A percentile compares a stretch with the other conserved stretches of the same genome.
Conservation (phyloP, 2,329 filamentous ascomycete species). For the Pseudogymnoascus sp. region DNA sequence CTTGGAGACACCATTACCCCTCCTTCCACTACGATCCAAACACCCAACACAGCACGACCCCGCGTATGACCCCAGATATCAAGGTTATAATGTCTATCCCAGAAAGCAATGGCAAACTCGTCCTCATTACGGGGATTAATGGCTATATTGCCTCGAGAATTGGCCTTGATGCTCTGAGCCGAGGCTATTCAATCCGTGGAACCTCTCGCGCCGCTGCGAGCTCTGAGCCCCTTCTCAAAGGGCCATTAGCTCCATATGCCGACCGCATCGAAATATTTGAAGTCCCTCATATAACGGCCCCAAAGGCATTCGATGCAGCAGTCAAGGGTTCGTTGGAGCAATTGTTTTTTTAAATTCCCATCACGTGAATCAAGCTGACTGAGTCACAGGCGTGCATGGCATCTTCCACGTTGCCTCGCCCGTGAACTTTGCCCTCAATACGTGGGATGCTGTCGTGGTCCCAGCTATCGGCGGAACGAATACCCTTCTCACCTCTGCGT, state of each 20-base stretch:
- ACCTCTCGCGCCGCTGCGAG: conserved; percentile 24
- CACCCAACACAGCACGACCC: background rate
- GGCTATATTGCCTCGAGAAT: conserved; percentile 28
- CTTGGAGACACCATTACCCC: background rate
- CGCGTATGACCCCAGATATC: conserved; percentile 10
- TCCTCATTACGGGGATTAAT: conserved; percentile 30
- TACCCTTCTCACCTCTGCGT: background rate
- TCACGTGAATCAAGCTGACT: background rate
- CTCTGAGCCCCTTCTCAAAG: conserved; percentile 21
- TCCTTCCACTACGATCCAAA: background rate
- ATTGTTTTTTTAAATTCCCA: background rate
- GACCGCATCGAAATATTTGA: conserved; percentile 24
- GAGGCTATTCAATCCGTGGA: conserved; percentile 27
- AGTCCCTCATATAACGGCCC: conserved; percentile 25
- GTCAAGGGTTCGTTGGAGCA: conserved; percentile 18
- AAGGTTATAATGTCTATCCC: conserved; percentile 21
- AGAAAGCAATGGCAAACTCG: conserved; percentile 22
- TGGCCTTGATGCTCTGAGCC: conserved; percentile 21
- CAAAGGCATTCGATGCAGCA: conserved; percentile 26
- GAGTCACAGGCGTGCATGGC: conserved; percentile 22
- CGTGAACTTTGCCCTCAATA: conserved; percentile 25
- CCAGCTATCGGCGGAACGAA: background rate
- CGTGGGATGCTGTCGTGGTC: conserved; percentile 26
- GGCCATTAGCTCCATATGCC: conserved; percentile 23
- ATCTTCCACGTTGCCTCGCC: conserved; percentile 29